Base-by-base conservation (phyloP, 73 alveolate genomes). In the Paramecium biaurelia region DNA sequence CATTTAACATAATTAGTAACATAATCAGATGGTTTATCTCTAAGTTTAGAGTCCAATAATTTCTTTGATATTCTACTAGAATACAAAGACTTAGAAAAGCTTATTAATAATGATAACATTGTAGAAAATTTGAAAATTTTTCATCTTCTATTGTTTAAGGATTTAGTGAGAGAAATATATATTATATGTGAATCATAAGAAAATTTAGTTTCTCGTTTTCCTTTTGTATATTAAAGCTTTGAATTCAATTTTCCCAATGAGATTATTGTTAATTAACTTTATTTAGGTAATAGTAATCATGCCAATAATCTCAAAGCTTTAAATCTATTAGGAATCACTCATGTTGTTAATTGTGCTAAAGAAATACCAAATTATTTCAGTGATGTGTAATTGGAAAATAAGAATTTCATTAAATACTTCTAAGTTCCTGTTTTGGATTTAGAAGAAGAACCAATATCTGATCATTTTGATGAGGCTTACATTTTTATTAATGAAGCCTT, bases 291-390 rank as follows among this genome's bases (percentile, higher is more conserved):
- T 53, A 87, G 93, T 24, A 67, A 70, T 59, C 96, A 93, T 63
- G 98, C 98, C 6, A 21, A 57, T 42, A 92, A 90, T 57, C 85
- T 58, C 23, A 89, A 59, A 14, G 93, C 82, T 15, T 18, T 95
- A 5, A 37, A 95, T 85, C 82, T 92, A 57, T 85, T 95, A n/a
- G 93, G 92, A 67, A 94, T 96, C 32, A 96, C 98, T 4, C 98
- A 96, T 72, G 92, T 96, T 2, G 70, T 96, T 20, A 96, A 96
- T 92, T 95, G 89, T 68, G 92, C 97, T 11, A 86, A 85, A 34
- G 94, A 88, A 57, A 76, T 96, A 12, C 97, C 96, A 26, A 96
- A 96, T 59, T 95, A 92, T 85, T 94, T 93, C 70, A 63, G 49
- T 63, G 84, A 63, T 63, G 30, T 18, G 2, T 3, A 26, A 11